Percentiles rank a stretch among this genome's conserved stretches.
These are phyloP conservation scores for Meyerozyma sp. DNA, from an alignment of 1,139 yeast genomes.

Conservation along the genomic window DNA sequence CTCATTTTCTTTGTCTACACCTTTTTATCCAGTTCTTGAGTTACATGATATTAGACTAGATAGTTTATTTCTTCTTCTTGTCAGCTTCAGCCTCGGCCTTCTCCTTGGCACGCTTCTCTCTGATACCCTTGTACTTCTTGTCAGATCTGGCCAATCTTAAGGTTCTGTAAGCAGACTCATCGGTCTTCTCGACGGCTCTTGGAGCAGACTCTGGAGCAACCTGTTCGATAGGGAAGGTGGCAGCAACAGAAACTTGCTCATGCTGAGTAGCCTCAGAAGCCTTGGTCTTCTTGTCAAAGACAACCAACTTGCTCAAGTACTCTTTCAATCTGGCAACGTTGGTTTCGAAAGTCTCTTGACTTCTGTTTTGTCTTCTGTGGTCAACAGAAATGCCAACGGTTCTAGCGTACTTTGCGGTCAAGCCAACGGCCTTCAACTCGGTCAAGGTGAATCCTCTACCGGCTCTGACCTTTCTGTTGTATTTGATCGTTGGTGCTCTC, in stretches of 20 bases:
- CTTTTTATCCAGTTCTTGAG: background rate
- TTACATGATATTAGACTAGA: constrained; percentile 2
- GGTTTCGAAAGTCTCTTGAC: constrained; percentile 89
- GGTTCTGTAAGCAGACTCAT: constrained; percentile 91
- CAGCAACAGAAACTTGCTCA: constrained; percentile 73
- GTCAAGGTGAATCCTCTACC: constrained; percentile 99
- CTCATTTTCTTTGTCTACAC: too few relatives aligned
- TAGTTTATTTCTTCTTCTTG: constrained; percentile 79
- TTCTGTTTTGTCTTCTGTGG: constrained; percentile 99
- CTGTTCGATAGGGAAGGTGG: constrained; percentile 91
- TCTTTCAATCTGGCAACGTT: constrained; percentile 96
- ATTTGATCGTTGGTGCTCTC: constrained; percentile 96
- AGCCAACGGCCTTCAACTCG: constrained; percentile 98
- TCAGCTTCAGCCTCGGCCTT: constrained; percentile 99
- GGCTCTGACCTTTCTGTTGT: constrained; percentile 99
- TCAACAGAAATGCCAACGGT: constrained; percentile 98
- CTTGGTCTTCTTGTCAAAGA: constrained; percentile 86
- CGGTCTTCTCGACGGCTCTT: constrained; percentile 85
- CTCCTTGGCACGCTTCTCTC: constrained; percentile 96
- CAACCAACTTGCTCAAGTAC: constrained; percentile 92
- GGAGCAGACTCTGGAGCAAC: constrained; percentile 66
- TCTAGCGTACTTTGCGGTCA: constrained; percentile 94
- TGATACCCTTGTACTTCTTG: constrained; percentile 89
- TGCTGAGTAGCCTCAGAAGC: constrained; percentile 66
- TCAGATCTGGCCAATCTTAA: constrained; percentile 93